Evolutionary conservation across 306 rosid genomes (phyloP).

Genomic region (Cucumis sativus): Cucumber_9930_V3 NC_026656.2:3127501-3128000

Average conservation of each 20-base stretch:
- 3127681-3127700: slow-evolving; percentile 65
- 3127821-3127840: neutral
- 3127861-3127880: neutral
- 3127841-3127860: neutral
- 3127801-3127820: neutral
- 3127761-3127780: neutral
- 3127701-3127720: slow-evolving; percentile 82
- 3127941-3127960: neutral
- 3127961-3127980: neutral
- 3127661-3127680: slow-evolving; percentile 92
- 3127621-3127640: slow-evolving; percentile 68
- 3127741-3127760: slow-evolving; percentile 11
- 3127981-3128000: neutral
- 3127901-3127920: neutral
- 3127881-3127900: too few species aligned
- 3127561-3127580: slow-evolving; percentile 62
- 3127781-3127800: neutral
- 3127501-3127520: slow-evolving; percentile 91
- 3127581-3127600: slow-evolving; percentile 57
- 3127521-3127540: slow-evolving; percentile 89
- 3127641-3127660: slow-evolving; percentile 74
- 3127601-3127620: slow-evolving; percentile 45
- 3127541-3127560: slow-evolving; percentile 84
- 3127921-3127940: neutral
- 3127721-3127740: slow-evolving; percentile 99